Evolutionary conservation across 257 asterid genomes (phyloP).

Genomic region (Penstemon eatonii): DNA sequence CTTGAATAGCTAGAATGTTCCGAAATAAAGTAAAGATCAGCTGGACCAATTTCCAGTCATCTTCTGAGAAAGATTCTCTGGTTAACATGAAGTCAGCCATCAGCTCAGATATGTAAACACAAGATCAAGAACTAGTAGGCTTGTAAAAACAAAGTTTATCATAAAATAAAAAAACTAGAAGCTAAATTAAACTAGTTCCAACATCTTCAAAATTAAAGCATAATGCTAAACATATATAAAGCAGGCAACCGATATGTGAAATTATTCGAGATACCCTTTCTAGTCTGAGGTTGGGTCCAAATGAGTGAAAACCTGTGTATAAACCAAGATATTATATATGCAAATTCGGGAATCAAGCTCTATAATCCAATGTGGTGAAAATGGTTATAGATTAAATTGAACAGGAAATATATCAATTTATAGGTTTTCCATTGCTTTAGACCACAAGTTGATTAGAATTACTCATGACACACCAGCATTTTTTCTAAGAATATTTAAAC

Average conservation of each 20-base stretch:
- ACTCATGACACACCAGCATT: not conserved
- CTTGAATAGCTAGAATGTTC: constrained; percentile 84
- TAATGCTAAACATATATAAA: not conserved
- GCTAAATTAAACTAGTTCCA: not conserved
- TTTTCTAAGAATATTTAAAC: not conserved
- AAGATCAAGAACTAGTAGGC: not conserved
- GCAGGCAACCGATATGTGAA: too few relatives aligned
- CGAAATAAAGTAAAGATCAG: constrained; percentile 86
- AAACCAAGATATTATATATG: not conserved
- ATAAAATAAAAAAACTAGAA: not conserved
- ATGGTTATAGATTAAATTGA: not conserved
- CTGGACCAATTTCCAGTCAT: constrained; percentile 97
- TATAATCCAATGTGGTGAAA: not conserved
- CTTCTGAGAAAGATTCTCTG: constrained; percentile 91
- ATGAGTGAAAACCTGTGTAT: not conserved
- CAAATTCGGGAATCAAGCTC: not conserved
- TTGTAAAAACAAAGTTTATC: constrained; percentile 15
- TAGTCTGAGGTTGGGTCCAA: not conserved
- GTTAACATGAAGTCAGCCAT: constrained; percentile 29
- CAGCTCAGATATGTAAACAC: constrained; percentile 11
- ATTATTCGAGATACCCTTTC: not conserved
- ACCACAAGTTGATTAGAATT: not conserved
- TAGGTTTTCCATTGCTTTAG: not conserved
- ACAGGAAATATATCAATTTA: not conserved
- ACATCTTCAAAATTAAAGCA: not conserved